Evolutionary conservation across 495 filamentous ascomycete genomes (phyloP), one percentile per base, ranked within the genome.

Genomic region (Penicillium odoratum): DNA sequence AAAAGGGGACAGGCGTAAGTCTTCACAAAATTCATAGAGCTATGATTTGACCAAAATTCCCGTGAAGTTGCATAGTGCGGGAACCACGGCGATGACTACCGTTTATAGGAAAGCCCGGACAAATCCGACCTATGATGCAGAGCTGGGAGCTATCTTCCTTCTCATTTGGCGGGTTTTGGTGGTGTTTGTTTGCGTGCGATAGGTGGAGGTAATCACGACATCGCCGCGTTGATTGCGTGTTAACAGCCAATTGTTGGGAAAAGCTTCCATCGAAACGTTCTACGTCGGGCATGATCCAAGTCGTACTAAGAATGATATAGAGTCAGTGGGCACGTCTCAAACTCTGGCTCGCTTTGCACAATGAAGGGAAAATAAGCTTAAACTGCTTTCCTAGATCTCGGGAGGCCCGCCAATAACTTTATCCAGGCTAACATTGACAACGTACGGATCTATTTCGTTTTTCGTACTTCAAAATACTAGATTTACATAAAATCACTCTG

Each of bases 191-290:
- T 38, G 4, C 42, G 36, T 42, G 45, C 53, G 36, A 28, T 34
- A 45, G 56, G 56, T 56, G 56, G 60, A 53, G 51, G 40, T 33
- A 38, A 63, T 63, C 60, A 63, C 60, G 60, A 63, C 60, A 63
- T 63, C 60, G 49, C 40, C 52, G 52, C 49, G 53, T 13, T 18
- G 34, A 63, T 63, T 63, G 60, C 56, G 60, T 63, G 36, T 53
- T 49, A 18, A 34, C 26, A 49, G 47, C 30, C 47, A 49, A 49
- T 49, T 34, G 38, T 40, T 40, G 38, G 7, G 7, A 40, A 16
- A 40, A 16, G 9, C 3, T 3, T 16, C 2, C 13, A 15, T 40
- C 38, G 4, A 1, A 16, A 15, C 2, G 11, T 16, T 40, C 4
- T 5, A 16, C 15, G n/a, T 40, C 38, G 15, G 38, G 7, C 38